Evolutionary conservation across 352 stramenopile species (phyloP).

Genomic region (Pythium chondricola): DNA sequence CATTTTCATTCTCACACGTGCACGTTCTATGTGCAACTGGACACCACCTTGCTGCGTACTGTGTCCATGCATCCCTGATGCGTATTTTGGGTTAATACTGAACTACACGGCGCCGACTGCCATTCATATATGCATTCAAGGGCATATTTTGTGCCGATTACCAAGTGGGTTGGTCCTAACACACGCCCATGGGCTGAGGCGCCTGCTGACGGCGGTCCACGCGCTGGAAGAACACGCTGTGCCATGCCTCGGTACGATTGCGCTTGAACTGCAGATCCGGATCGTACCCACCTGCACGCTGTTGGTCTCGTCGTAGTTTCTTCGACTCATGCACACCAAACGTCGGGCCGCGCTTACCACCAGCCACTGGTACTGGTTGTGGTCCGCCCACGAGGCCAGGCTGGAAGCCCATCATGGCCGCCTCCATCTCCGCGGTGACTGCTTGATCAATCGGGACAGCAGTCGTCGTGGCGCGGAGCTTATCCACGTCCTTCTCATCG

Average conservation of each 20-base stretch:
- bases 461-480: conserved; percentile 69
- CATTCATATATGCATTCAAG: too few species aligned
- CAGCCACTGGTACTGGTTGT: conserved; percentile 69
- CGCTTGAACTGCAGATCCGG: conserved; percentile 71
- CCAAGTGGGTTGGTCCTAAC: too few species aligned
- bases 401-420: conserved; percentile 85
- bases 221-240: conserved; percentile 67
- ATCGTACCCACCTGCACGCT: conserved; percentile 75
- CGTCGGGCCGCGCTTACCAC: conserved; percentile 70
- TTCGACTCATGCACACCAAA: conserved; percentile 78
- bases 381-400: conserved; percentile 62
- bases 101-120: too few species aligned
- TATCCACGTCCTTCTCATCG: conserved; percentile 69
- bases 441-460: conserved; percentile 81
- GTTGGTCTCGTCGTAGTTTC: conserved; percentile 71
- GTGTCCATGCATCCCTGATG: too few species aligned
- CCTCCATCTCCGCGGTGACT: conserved; percentile 85
- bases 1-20: too few species aligned
- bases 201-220: conserved; percentile 17
- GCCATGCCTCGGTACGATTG: conserved; percentile 75
- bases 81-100: too few species aligned
- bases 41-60: too few species aligned
- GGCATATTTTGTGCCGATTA: too few species aligned
- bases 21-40: too few species aligned
- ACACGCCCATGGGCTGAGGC: conserved; percentile 22